Evolutionary conservation across 768 basidiomycete species (phyloP).

Genomic region (Termitomyces sp.): DNA sequence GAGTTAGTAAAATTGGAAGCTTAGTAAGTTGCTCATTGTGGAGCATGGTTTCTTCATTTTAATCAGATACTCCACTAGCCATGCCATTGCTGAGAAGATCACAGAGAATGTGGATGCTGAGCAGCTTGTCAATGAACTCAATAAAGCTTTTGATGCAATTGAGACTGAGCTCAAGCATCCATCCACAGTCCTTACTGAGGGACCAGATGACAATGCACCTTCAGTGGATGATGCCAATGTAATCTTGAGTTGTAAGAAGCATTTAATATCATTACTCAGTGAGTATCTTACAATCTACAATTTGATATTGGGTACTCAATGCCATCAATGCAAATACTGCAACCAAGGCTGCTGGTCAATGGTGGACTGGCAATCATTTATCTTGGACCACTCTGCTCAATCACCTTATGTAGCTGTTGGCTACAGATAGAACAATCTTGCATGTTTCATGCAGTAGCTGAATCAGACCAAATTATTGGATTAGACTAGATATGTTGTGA

Average conservation of each 20-base stretch:
- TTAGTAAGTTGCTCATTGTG: background rate
- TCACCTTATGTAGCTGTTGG: background rate
- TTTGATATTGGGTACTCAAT: background rate
- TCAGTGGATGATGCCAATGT: background rate
- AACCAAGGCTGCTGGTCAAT: background rate
- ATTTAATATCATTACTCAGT: background rate
- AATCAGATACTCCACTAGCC: background rate
- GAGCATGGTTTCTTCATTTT: background rate
- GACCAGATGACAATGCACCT: background rate
- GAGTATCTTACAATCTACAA: background rate
- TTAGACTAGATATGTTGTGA: too few relatives aligned
- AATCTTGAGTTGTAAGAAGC: background rate
- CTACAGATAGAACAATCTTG: too few relatives aligned
- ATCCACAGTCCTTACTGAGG: too few relatives aligned
- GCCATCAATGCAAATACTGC: background rate
- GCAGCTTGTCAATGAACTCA: background rate
- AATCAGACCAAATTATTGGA: too few relatives aligned
- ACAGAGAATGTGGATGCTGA: background rate
- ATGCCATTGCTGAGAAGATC: background rate
- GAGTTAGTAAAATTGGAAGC: background rate
- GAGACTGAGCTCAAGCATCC: background rate
- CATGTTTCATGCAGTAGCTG: too few relatives aligned
- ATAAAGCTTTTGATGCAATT: background rate
- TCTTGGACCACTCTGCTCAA: background rate
- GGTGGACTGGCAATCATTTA: background rate